Conservation (phyloP, 2,329 filamentous ascomycete genomes). For the Botrytis galanthina region DNA sequence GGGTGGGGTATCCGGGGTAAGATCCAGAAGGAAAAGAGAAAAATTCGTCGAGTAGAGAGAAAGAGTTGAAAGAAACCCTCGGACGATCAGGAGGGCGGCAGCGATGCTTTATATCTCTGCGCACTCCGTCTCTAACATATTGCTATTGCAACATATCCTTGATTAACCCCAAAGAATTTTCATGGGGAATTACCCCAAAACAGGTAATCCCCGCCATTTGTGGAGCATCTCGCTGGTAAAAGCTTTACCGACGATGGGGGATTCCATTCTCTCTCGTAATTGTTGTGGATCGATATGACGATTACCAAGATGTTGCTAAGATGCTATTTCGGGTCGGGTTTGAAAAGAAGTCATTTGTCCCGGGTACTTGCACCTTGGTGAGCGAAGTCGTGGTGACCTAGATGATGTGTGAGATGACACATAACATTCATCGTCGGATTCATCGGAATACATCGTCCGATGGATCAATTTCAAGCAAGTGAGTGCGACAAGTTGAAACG, state of each 20-base stretch:
- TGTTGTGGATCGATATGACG: not conserved
- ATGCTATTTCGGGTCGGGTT: not conserved
- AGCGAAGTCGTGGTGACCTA: not conserved
- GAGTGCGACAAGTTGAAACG: not conserved
- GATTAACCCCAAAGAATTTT: not conserved
- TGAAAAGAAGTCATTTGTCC: not conserved
- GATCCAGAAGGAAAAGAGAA: not conserved
- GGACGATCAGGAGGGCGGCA: not conserved
- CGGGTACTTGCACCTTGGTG: not conserved
- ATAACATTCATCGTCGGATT: not conserved
- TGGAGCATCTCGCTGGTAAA: not conserved
- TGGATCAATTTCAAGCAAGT: not conserved
- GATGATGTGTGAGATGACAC: not conserved
- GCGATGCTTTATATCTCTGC: not conserved
- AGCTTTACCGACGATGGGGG: not conserved
- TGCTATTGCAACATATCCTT: not conserved
- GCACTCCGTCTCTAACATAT: not conserved
- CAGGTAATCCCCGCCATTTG: not conserved
- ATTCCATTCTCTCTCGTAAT: not conserved
- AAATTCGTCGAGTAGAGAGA: not conserved
- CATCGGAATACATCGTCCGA: not conserved
- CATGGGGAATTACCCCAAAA: not conserved
- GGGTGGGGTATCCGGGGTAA: conserved; percentile 3
- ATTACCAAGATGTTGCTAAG: not conserved
- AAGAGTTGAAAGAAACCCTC: not conserved